These are phyloP conservation scores for Wickerhamomyces sp. DNA, from an alignment of 1,139 yeast species.

Conservation along the genomic window DNA sequence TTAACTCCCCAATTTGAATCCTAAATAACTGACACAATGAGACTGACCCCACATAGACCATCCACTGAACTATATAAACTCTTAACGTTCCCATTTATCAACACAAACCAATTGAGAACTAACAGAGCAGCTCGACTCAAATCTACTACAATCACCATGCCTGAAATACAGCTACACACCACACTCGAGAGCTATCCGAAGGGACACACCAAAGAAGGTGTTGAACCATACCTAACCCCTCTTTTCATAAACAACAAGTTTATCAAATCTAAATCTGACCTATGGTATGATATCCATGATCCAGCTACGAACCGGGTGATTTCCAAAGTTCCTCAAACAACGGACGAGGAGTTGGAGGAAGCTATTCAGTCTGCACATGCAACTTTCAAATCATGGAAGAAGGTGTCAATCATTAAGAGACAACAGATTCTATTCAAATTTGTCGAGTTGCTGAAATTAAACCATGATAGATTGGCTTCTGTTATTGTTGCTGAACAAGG, in stretches of 20 bases:
- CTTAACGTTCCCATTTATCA: neutral
- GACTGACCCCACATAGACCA: slow-evolving; percentile 1
- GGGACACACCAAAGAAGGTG: slow-evolving; percentile 10
- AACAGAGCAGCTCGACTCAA: neutral
- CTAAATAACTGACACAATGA: too few relatives aligned
- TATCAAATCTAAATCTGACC: slow-evolving; percentile 44
- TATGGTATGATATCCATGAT: slow-evolving; percentile 70
- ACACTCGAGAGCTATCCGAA: slow-evolving; percentile 26
- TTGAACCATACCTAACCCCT: slow-evolving; percentile 21
- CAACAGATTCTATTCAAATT: slow-evolving; percentile 73
- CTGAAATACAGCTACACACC: slow-evolving; percentile 24
- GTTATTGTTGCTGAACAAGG: slow-evolving; percentile 76
- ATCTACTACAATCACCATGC: slow-evolving; percentile 5
- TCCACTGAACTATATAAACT: neutral
- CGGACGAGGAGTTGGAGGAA: slow-evolving; percentile 52
- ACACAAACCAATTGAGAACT: neutral
- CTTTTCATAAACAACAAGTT: slow-evolving; percentile 52
- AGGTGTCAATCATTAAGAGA: slow-evolving; percentile 56
- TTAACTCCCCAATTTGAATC: too few relatives aligned
- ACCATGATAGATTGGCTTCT: slow-evolving; percentile 68
- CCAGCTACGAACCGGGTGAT: slow-evolving; percentile 70
- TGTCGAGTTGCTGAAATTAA: slow-evolving; percentile 57
- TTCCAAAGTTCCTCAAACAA: slow-evolving; percentile 66
- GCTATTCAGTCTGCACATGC: slow-evolving; percentile 60
- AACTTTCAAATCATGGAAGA: slow-evolving; percentile 40